Conservation (phyloP, 2,329 filamentous ascomycete genomes). For the Claviceps capensis region DNA sequence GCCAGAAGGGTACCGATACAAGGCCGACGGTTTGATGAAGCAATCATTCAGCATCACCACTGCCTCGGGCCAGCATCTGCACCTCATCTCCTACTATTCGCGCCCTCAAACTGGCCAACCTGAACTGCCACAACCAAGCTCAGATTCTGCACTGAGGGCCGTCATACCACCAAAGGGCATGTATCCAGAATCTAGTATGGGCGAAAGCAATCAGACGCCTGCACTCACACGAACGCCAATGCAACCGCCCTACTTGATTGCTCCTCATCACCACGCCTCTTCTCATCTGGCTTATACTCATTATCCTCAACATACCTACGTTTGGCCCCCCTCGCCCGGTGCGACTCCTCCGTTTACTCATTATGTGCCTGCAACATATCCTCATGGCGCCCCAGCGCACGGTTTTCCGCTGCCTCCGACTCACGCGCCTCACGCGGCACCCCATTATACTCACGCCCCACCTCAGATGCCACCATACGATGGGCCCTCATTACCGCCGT, state of each 20-base stretch:
- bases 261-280: slow-evolving; percentile 19
- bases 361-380: slow-evolving; percentile 26
- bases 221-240: slow-evolving; percentile 66
- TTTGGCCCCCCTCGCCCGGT: slow-evolving; percentile 42
- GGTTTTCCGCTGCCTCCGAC: slow-evolving; percentile 9
- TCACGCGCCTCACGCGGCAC: slow-evolving; percentile 16
- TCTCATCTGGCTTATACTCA: slow-evolving; percentile 22
- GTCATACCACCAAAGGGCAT: slow-evolving; percentile 86
- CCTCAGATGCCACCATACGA: slow-evolving; percentile 14
- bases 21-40: slow-evolving; percentile 96
- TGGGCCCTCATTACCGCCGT: slow-evolving; percentile 23
- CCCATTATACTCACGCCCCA: slow-evolving; percentile 13
- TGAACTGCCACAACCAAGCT: slow-evolving; percentile 67
- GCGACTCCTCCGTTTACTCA: slow-evolving; percentile 40
- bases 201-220: slow-evolving; percentile 68
- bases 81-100: slow-evolving; percentile 95
- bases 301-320: slow-evolving; percentile 31
- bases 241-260: slow-evolving; percentile 28
- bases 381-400: slow-evolving; percentile 15
- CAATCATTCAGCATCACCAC: slow-evolving; percentile 99
- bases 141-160: slow-evolving; percentile 63
- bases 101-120: slow-evolving; percentile 59
- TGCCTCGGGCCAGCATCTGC: slow-evolving; percentile 73
- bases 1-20: slow-evolving; percentile 85
- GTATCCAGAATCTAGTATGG: slow-evolving; percentile 92